Percentiles rank a stretch among this genome's conserved stretches.
Conservation (phyloP, 2,329 filamentous ascomycete genomes). For the Colletotrichum caudatum region DNA sequence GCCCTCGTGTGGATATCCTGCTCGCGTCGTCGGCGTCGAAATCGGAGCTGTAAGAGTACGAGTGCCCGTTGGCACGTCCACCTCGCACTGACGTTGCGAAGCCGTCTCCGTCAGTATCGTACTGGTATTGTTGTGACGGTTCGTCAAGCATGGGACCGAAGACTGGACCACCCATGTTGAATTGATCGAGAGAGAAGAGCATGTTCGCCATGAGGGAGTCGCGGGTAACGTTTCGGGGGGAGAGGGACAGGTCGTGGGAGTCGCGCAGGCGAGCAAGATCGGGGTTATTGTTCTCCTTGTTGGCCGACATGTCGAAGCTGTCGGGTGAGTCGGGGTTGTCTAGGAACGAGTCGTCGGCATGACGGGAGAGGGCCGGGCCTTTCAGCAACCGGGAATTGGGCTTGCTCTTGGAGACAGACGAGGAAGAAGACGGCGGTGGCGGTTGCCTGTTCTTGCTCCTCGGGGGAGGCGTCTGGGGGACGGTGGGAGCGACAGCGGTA, state of each 20-base stretch:
- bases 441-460: slow-evolving; percentile 28
- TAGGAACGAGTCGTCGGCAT: slow-evolving; percentile 53
- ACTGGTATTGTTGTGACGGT: slow-evolving; percentile 30
- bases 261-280: slow-evolving; percentile 60
- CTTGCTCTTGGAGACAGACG: slow-evolving; percentile 44
- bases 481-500: not conserved
- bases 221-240: slow-evolving; percentile 79
- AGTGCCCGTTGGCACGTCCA: slow-evolving; percentile 39
- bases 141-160: slow-evolving; percentile 34
- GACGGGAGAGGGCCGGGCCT: slow-evolving; percentile 44
- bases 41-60: slow-evolving; percentile 72
- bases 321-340: slow-evolving; percentile 56
- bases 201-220: slow-evolving; percentile 97
- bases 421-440: slow-evolving; percentile 20
- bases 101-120: slow-evolving; percentile 39
- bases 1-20: slow-evolving; percentile 69
- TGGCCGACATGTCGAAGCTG: slow-evolving; percentile 47
- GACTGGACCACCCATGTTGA: slow-evolving; percentile 63
- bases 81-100: slow-evolving; percentile 42
- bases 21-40: slow-evolving; percentile 68
- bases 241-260: slow-evolving; percentile 88
- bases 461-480: slow-evolving; percentile 39
- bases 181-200: slow-evolving; percentile 90
- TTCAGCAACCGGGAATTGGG: slow-evolving; percentile 51
- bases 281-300: slow-evolving; percentile 49